Base-by-base conservation (phyloP, 2,329 filamentous ascomycete genomes). In the Fusarium sp. region DNA sequence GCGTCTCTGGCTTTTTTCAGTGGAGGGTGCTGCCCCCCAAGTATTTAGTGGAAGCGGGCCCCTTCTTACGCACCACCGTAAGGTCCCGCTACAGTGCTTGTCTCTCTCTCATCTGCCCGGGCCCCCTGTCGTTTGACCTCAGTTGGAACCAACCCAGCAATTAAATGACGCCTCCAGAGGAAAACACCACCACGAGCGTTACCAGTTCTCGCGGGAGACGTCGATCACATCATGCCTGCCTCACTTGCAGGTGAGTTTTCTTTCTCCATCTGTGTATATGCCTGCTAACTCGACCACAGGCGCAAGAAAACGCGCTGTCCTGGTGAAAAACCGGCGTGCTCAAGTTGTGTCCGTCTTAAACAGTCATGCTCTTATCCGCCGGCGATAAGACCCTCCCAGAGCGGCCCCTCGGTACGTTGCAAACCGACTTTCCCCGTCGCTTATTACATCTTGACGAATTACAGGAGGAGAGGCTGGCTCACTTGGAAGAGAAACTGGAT, bases 301-400 rank as follows among this genome's bases (percentile, higher is more conserved):
- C 75, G 83, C 58, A 85, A 85, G 70, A 85, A 85, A 72, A 84
- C 81, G 2, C 80, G 84, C 33, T 85, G 84, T 70, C 84, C 84
- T 0, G 84, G 83, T 6, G 84, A 85, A 73, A 84, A 82, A 69
- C 84, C 84, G 5, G 78, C 81, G 1, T 85, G 84, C 62, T 85
- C 84, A 9, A 84, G 82, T 69, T 85, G 84, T 70, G 77, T 81
- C 10, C 81, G 84, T 14, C 77, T 85, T 8, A 81, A 80, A 54
- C 83, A 85, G 73, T 70, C 79, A 40, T 85, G 83, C 70, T 79
- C 81, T 10, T 85, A 85, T 72, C 76, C 82, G 14, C 73, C 77
- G 4, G 76, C 77, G 13, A 71, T 76, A 59, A 79, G 78, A 55
- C 77, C 79, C 10, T 73, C 79, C 5, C 79, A 79, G 34, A 78